These are phyloP conservation scores for Globisporangium emineosum DNA, from an alignment of 352 stramenopile species.

Conservation along the genomic window DNA sequence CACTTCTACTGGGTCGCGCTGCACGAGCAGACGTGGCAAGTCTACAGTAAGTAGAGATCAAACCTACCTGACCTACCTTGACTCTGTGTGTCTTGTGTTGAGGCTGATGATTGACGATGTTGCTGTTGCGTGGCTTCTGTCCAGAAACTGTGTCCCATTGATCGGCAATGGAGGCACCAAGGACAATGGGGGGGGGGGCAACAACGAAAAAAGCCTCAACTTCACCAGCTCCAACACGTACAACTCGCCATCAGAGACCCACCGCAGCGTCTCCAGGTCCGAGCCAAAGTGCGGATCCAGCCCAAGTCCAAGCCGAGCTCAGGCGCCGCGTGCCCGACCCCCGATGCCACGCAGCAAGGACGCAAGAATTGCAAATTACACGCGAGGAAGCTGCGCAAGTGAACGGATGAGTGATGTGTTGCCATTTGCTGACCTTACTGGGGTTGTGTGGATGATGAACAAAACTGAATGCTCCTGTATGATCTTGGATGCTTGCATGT, in stretches of 20 bases:
- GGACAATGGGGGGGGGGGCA: background rate
- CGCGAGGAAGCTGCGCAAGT: no score
- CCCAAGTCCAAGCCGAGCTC: background rate
- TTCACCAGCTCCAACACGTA: background rate
- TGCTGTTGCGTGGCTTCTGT: background rate
- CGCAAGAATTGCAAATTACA: no score
- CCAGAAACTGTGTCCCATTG: background rate
- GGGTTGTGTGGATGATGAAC: no score
- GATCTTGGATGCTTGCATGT: no score
- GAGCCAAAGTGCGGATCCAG: background rate
- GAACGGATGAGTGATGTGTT: no score
- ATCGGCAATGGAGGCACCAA: background rate
- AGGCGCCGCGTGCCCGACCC: background rate
- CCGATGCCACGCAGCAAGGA: no score
- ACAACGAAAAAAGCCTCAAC: background rate
- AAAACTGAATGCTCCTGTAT: no score
- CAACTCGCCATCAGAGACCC: background rate
- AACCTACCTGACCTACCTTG: no score
- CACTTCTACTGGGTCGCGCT: slow-evolving; percentile 19
- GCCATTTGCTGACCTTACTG: no score
- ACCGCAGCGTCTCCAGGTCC: background rate
- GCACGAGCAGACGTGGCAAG: background rate
- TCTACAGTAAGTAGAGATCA: background rate
- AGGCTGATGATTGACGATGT: no score
- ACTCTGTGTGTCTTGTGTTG: no score